phyloP scores from a whole-genome alignment of 805 yeast species.

The Wickerhamomyces bovis region DNA sequence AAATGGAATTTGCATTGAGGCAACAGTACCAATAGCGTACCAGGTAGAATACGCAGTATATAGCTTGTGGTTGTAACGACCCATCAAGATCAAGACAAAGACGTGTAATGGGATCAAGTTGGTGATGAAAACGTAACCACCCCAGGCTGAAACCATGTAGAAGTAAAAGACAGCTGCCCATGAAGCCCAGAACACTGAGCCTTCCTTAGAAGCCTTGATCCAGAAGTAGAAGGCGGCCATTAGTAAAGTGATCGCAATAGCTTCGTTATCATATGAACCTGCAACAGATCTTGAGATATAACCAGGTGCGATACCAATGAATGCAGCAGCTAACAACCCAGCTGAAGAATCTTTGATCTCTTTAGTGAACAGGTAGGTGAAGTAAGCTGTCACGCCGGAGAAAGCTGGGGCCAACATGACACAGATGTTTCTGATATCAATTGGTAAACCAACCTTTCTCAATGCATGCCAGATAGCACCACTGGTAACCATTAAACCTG shows the following conservation, averaged over 20 bases:
- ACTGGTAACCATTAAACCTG: slow-evolving; percentile 98
- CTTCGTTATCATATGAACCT: slow-evolving; percentile 98
- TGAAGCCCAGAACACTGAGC: slow-evolving; percentile 80
- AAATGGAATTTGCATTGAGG: slow-evolving; percentile 98
- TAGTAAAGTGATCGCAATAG: slow-evolving; percentile 91
- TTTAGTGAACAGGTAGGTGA: slow-evolving; percentile 78
- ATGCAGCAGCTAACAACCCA: slow-evolving; percentile 86
- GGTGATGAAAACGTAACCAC: slow-evolving; percentile 98
- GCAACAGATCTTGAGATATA: slow-evolving; percentile 98
- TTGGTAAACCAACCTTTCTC: slow-evolving; percentile 62
- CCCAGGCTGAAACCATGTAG: slow-evolving; percentile 99
- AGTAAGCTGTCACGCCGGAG: slow-evolving; percentile 85
- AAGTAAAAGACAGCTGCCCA: slow-evolving; percentile 85
- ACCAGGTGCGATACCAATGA: slow-evolving; percentile 98
- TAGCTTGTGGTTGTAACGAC: slow-evolving; percentile 76
- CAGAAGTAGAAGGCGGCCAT: slow-evolving; percentile 95
- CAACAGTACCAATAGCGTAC: slow-evolving; percentile 96
- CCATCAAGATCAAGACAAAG: slow-evolving; percentile 86
- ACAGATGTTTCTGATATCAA: slow-evolving; percentile 93
- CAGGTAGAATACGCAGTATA: slow-evolving; percentile 93
- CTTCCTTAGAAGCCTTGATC: slow-evolving; percentile 90
- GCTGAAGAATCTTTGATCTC: slow-evolving; percentile 90
- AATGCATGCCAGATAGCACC: slow-evolving; percentile 79
- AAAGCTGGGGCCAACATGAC: slow-evolving; percentile 96
- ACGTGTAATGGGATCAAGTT: slow-evolving; percentile 95